phyloP scores from a whole-genome alignment of 495 filamentous ascomycete species.

The Penicillium desertorum region DNA sequence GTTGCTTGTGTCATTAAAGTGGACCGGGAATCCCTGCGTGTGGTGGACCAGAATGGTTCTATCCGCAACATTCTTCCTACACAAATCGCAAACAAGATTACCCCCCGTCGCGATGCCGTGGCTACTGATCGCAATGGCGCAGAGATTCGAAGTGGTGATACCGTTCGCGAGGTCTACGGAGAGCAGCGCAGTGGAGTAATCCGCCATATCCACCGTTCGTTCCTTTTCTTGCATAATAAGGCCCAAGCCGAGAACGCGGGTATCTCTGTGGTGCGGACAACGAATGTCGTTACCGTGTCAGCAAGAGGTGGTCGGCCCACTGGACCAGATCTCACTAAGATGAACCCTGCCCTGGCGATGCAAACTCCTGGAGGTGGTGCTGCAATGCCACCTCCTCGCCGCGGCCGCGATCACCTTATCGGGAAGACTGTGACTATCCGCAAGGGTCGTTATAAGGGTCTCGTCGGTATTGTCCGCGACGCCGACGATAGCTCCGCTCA shows the following conservation, averaged over 20 bases:
- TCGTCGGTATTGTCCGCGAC: conserved; percentile 93
- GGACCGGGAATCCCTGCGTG: conserved; percentile 84
- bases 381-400: conserved; percentile 73
- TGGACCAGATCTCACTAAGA: conserved; percentile 77
- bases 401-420: conserved; percentile 79
- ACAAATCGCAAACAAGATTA: conserved; percentile 84
- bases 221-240: conserved; percentile 81
- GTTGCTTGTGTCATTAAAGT: conserved; percentile 94
- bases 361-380: conserved; percentile 41
- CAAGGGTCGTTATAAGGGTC: conserved; percentile 83
- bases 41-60: conserved; percentile 87
- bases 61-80: conserved; percentile 80
- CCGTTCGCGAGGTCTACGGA: conserved; percentile 84
- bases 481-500: conserved; percentile 79
- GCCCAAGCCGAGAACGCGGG: conserved; percentile 85
- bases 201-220: conserved; percentile 86
- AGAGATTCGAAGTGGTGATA: conserved; percentile 88
- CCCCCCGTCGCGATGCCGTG: conserved; percentile 74
- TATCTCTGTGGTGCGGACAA: conserved; percentile 82
- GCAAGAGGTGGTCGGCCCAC: conserved; percentile 79
- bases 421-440: conserved; percentile 87
- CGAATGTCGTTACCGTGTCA: conserved; percentile 81
- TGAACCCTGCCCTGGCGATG: conserved; percentile 86
- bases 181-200: conserved; percentile 85
- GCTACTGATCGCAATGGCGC: conserved; percentile 92